phyloP scores from a whole-genome alignment of 805 yeast genomes.

The Dipodascus geniculatus region DNA sequence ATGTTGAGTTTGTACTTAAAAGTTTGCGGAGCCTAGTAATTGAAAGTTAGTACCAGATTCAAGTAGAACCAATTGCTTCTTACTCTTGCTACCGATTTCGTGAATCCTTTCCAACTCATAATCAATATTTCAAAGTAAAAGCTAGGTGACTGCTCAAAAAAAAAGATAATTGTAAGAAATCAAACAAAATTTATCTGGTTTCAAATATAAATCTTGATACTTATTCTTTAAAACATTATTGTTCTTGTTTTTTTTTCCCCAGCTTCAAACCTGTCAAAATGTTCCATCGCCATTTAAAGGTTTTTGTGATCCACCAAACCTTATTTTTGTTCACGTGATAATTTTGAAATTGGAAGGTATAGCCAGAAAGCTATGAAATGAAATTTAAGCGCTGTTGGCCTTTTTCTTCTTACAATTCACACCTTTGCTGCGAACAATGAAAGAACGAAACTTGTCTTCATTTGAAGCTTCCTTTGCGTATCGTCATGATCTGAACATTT shows the following conservation, averaged over 20 bases:
- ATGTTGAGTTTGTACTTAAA: slow-evolving; percentile 84
- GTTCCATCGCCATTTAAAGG: too few species aligned
- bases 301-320: not conserved
- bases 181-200: too few species aligned
- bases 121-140: not conserved
- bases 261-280: too few species aligned
- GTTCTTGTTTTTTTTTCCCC: not conserved
- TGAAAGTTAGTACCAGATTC: not conserved
- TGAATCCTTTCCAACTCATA: slow-evolving; percentile 84
- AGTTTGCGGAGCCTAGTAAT: slow-evolving; percentile 64
- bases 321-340: not conserved
- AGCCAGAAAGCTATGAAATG: too few species aligned
- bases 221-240: not conserved
- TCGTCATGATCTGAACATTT: not conserved
- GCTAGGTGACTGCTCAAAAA: not conserved
- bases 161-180: not conserved
- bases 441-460: not conserved
- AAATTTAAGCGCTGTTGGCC: not conserved
- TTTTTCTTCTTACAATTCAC: too few species aligned
- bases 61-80: slow-evolving; percentile 10
- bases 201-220: too few species aligned
- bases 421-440: too few species aligned
- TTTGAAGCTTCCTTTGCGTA: not conserved
- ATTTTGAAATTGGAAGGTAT: too few species aligned
- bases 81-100: slow-evolving; percentile 59